Evolutionary conservation across 148 eudicot species (phyloP).

Genomic region (Fagopyrum esculentum): DNA sequence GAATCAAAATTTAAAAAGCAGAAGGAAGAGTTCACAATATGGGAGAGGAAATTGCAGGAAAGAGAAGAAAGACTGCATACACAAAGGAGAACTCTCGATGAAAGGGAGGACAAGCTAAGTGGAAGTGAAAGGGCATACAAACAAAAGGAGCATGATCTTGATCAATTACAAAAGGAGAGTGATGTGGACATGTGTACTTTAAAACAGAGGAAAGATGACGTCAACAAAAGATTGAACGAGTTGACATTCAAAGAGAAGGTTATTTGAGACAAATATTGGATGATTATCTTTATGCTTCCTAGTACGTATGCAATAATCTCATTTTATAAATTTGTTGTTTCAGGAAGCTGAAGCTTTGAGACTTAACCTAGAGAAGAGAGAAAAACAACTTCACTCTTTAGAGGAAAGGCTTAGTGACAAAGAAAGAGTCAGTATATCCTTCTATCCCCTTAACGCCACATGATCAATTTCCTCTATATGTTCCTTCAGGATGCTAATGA

Average conservation of each 20-base stretch:
- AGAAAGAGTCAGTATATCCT: conserved; percentile 60
- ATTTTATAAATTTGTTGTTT: conserved; percentile 17
- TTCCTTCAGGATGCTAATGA: neutral
- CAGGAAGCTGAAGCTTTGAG: conserved; percentile 58
- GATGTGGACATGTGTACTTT: conserved; percentile 37
- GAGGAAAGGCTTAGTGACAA: conserved; percentile 53
- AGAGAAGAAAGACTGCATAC: conserved; percentile 63
- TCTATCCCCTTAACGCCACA: neutral
- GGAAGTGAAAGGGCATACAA: conserved; percentile 40
- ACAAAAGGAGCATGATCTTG: conserved; percentile 52
- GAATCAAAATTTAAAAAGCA: conserved; percentile 45
- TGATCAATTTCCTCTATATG: neutral
- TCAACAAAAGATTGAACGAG: conserved; percentile 39
- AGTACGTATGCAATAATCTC: neutral
- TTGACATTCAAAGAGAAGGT: conserved; percentile 64
- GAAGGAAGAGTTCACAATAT: conserved; percentile 58
- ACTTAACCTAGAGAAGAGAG: conserved; percentile 49
- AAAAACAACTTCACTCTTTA: conserved; percentile 46
- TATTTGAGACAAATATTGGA: neutral
- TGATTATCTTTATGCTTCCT: neutral
- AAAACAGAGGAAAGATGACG: conserved; percentile 50
- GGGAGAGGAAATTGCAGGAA: conserved; percentile 86
- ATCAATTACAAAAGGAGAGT: conserved; percentile 45
- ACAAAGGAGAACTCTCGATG: conserved; percentile 46
- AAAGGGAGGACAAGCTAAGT: conserved; percentile 59